Evolutionary conservation across 2,329 filamentous ascomycete species (phyloP).

Genomic region (Blastomyces gilchristii): DNA sequence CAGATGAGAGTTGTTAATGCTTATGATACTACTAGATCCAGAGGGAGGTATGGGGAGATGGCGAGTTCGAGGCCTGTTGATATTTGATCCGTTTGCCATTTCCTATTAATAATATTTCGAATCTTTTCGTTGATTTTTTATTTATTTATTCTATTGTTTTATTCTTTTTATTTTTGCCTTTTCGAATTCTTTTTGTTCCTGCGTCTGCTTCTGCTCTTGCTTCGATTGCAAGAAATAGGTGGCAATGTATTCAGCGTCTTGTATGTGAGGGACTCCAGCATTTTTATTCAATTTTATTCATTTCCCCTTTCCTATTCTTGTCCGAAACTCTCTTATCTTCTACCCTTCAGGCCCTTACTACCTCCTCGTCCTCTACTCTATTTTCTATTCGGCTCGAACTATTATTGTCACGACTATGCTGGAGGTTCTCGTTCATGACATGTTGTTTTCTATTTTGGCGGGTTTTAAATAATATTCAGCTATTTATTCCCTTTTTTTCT

Average conservation of each 20-base stretch:
- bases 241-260: neutral
- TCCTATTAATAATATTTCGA: slow-evolving; percentile 13
- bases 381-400: neutral
- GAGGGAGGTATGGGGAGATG: slow-evolving; percentile 95
- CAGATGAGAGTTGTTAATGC: slow-evolving; percentile 92
- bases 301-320: neutral
- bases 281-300: neutral
- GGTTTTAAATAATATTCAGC: neutral
- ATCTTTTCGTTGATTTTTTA: slow-evolving; percentile 11
- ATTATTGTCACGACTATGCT: neutral
- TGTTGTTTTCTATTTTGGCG: neutral
- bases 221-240: neutral
- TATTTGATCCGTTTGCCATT: slow-evolving; percentile 19
- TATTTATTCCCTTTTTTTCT: neutral
- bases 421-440: neutral
- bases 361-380: neutral
- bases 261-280: neutral
- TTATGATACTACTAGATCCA: slow-evolving; percentile 88
- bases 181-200: slow-evolving; percentile 12
- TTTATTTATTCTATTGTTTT: neutral
- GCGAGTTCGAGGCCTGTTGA: slow-evolving; percentile 44
- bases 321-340: neutral
- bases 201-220: slow-evolving; percentile 8
- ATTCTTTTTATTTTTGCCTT: neutral
- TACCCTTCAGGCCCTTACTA: neutral